Base-by-base conservation (phyloP, 441 rosid genomes). In the Gossypium lobatum region DNA sequence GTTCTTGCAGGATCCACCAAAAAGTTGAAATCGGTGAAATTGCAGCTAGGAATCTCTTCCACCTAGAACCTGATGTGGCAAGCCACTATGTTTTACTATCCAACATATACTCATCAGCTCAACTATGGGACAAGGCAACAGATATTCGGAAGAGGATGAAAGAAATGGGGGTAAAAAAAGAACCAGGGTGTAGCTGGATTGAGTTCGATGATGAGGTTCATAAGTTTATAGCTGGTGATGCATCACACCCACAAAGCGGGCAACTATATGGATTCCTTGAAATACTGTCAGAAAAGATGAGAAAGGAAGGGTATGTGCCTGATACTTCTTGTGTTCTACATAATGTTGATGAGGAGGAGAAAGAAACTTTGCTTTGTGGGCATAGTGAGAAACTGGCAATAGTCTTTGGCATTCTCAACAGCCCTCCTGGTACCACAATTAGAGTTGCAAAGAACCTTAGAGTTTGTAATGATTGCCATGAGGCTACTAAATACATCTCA, bases 361-460 rank as follows among this genome's bases (percentile, higher is more conserved):
- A 94, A 67, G 93, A 89, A 83, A 77, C 82, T 72, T 81, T 92
- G 75, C 89, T 94, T 11, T 89, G 93, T 74, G 98, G 94, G 37
- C 97, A 94, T 73, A 94, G 97, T 59, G 98, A 94, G 86, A 94
- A 87, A 82, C 79, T 92, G 71, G 95, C 96, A 31, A 86, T 92
- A 73, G 96, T 96, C 9, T 94, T 92, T 54, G 97, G 97, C 17
- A 80, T 92, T 73, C 88, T 92, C 3, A 92, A 88, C 77, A 88
- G 88, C 9, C 83, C 89, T 7, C 91, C 90, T 0, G 93, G 97
- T 57, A 88, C 86, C 0, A 83, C 87, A 20, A 88, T 94, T 16
- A 82, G 97, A 77, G 94, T 92, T 58, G 86, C 94, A 64, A 92
- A 92, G 85, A 92, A 92, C 87, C 92, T 94, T 37, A 84, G 95